These are phyloP conservation scores for Cadophora luteo-olivacea DNA, from an alignment of 2,329 filamentous ascomycete genomes.

Conservation along the genomic window DNA sequence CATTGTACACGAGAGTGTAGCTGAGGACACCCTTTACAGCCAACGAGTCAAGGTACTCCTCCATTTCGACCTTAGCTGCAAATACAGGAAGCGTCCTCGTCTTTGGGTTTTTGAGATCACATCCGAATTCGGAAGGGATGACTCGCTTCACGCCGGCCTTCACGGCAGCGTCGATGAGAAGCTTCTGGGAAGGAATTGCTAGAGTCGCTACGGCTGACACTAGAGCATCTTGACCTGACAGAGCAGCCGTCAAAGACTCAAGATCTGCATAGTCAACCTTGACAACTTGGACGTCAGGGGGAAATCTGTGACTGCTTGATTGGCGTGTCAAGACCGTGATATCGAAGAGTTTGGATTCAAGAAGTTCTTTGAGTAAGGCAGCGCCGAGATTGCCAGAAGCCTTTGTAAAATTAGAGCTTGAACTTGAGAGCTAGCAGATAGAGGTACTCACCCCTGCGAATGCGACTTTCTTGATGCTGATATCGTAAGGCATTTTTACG, in stretches of 20 bases:
- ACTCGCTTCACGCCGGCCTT: conserved; percentile 65
- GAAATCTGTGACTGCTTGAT: conserved; percentile 28
- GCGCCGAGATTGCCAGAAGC: conserved; percentile 36
- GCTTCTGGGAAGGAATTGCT: conserved; percentile 51
- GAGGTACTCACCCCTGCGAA: conserved; percentile 36
- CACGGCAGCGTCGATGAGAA: conserved; percentile 62
- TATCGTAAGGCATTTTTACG: conserved; percentile 33
- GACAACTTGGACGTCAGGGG: conserved; percentile 49
- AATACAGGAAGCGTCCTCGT: conserved; percentile 56
- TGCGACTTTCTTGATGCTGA: conserved; percentile 35
- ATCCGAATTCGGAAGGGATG: conserved; percentile 63
- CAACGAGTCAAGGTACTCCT: conserved; percentile 49
- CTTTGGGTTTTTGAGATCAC: conserved; percentile 48
- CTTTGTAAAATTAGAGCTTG: conserved; percentile 24
- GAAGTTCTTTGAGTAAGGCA: conserved; percentile 35
- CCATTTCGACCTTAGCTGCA: conserved; percentile 53
- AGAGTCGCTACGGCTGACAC: conserved; percentile 53
- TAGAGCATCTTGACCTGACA: conserved; percentile 63
- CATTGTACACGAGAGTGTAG: conserved; percentile 60
- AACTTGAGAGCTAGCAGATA: not conserved
- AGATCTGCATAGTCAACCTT: conserved; percentile 53
- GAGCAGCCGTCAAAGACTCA: conserved; percentile 51
- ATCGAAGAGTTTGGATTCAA: conserved; percentile 46
- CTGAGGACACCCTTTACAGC: conserved; percentile 51
- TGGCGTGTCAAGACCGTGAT: conserved; percentile 57